phyloP scores from a whole-genome alignment of 2,329 filamentous ascomycete genomes.

The Ascosphaera aggregata region DNA sequence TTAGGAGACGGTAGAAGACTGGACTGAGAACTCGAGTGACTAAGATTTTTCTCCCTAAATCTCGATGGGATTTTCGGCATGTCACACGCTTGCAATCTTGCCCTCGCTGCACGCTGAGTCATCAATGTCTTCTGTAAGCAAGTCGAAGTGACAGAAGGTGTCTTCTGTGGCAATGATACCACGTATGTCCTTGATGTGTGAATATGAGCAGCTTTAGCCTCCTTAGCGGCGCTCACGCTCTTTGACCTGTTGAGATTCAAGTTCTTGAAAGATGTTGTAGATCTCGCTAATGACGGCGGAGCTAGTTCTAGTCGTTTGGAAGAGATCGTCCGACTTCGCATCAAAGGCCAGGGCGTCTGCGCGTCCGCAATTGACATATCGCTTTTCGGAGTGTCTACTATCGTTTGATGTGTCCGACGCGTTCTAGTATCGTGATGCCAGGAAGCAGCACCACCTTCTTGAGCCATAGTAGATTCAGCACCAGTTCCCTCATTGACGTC shows the following conservation, averaged over 20 bases:
- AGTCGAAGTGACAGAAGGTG: neutral
- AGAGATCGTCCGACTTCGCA: neutral
- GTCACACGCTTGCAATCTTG: neutral
- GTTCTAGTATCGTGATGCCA: too few species aligned
- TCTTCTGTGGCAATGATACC: neutral
- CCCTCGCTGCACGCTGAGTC: neutral
- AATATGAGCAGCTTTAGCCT: neutral
- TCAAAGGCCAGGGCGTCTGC: too few species aligned
- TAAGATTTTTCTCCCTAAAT: slow-evolving; percentile 10
- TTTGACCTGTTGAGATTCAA: neutral
- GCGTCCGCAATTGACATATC: too few species aligned
- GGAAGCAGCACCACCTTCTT: too few species aligned
- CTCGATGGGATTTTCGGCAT: slow-evolving; percentile 4
- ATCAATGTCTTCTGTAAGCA: neutral
- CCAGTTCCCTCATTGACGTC: too few species aligned
- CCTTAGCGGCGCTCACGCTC: neutral
- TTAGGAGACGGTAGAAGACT: slow-evolving; percentile 9
- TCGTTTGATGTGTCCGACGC: too few species aligned
- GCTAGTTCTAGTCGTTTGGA: neutral
- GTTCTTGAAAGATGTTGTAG: neutral
- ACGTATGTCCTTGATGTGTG: neutral
- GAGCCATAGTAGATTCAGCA: too few species aligned
- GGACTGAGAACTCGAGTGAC: slow-evolving; percentile 9
- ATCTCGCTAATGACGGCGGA: neutral
- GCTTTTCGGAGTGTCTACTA: too few species aligned